Conservation (phyloP, 2,329 filamentous ascomycete species). For the Curvularia eragrostidis region DNA sequence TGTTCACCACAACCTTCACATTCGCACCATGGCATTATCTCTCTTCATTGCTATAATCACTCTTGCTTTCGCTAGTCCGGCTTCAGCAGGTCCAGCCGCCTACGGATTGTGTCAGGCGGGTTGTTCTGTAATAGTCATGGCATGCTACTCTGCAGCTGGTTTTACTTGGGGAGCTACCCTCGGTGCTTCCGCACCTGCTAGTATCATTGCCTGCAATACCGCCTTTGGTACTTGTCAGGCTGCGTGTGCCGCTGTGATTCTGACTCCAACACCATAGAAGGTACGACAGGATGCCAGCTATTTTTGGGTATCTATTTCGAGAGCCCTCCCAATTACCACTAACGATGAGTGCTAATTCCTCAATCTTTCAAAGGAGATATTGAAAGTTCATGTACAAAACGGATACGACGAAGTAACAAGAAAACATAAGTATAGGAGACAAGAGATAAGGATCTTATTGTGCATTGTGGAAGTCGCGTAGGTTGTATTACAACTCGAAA, state of each 20-base stretch:
- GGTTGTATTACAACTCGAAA: neutral
- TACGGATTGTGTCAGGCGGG: slow-evolving; percentile 59
- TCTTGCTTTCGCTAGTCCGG: slow-evolving; percentile 1
- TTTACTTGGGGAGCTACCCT: slow-evolving; percentile 52
- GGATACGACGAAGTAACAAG: neutral
- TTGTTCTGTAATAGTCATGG: slow-evolving; percentile 54
- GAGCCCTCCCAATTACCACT: too few species aligned
- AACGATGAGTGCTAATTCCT: neutral
- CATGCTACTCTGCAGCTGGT: slow-evolving; percentile 57
- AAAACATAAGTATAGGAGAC: neutral
- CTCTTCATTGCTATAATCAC: neutral
- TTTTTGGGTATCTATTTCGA: neutral
- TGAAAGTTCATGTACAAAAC: neutral
- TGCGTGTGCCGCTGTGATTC: slow-evolving; percentile 49
- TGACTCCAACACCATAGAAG: slow-evolving; percentile 45
- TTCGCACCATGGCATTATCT: neutral
- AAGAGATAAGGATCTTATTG: neutral
- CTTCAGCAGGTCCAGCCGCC: slow-evolving; percentile 40
- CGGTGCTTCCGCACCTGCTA: slow-evolving; percentile 50
- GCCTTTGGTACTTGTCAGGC: slow-evolving; percentile 56
- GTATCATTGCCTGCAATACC: slow-evolving; percentile 55
- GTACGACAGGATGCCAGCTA: neutral
- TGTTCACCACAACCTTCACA: neutral
- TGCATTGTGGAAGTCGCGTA: neutral
- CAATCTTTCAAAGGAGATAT: neutral